phyloP scores from a whole-genome alignment of 495 filamentous ascomycete genomes.

The Cercophora scortea region DNA sequence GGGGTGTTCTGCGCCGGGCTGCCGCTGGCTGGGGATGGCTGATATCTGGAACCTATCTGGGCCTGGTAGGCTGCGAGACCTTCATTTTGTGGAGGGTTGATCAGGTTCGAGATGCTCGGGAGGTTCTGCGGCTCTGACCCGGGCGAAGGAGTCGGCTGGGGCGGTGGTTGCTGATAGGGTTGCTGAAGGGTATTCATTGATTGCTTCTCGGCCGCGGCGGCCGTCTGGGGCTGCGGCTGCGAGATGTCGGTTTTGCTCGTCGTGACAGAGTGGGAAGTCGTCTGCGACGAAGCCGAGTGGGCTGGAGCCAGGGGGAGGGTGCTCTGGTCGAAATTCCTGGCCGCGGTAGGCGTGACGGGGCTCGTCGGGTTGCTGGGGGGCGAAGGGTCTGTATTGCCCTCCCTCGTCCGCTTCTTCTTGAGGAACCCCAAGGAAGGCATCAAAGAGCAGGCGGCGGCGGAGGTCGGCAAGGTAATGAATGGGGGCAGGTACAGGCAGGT shows the following conservation, averaged over 20 bases:
- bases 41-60: slow-evolving; percentile 6
- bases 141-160: slow-evolving; percentile 24
- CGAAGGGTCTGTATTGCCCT: slow-evolving; percentile 50
- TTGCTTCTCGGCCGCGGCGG: slow-evolving; percentile 19
- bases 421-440: slow-evolving; percentile 81
- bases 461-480: too few species aligned
- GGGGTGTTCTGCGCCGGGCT: background rate
- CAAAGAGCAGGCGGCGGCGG: slow-evolving; percentile 6
- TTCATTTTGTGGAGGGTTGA: slow-evolving; percentile 53
- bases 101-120: slow-evolving; percentile 63
- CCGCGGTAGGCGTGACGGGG: slow-evolving; percentile 45
- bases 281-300: slow-evolving; percentile 18
- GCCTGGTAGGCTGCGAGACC: slow-evolving; percentile 28
- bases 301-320: slow-evolving; percentile 11
- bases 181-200: slow-evolving; percentile 36
- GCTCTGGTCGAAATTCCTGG: slow-evolving; percentile 36
- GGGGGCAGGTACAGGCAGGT: too few species aligned
- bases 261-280: slow-evolving; percentile 8
- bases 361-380: slow-evolving; percentile 54
- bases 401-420: slow-evolving; percentile 96
- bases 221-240: background rate
- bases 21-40: slow-evolving; percentile 19
- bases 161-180: slow-evolving; percentile 6
- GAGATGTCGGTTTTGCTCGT: slow-evolving; percentile 5
- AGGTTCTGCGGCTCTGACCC: slow-evolving; percentile 46